A percentile compares a stretch with the other conserved stretches of the same genome.
Evolutionary conservation across 2,329 filamentous ascomycete species (phyloP).

Genomic region (Ceratocystis diversiconidia): DNA sequence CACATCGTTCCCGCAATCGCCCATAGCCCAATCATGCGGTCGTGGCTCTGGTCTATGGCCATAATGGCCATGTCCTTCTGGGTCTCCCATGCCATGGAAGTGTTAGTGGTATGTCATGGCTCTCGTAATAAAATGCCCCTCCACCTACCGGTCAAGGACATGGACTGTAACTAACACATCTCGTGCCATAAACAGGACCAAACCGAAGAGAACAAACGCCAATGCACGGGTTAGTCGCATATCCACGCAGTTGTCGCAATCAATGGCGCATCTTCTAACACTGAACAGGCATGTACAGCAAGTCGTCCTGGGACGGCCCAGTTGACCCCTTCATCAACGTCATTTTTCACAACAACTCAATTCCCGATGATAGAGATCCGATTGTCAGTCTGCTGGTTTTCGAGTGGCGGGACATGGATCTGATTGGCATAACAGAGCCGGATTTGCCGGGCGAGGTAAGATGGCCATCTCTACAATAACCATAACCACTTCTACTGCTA

Average conservation of each 20-base stretch:
- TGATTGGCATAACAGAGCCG: slow-evolving; percentile 56
- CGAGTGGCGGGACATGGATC: slow-evolving; percentile 74
- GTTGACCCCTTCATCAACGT: slow-evolving; percentile 80
- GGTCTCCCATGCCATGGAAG: slow-evolving; percentile 42
- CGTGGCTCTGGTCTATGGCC: slow-evolving; percentile 17
- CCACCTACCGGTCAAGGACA: slow-evolving; percentile 3
- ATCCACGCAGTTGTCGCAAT: neutral
- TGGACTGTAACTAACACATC: neutral
- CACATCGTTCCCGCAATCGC: neutral
- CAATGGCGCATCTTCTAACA: slow-evolving; percentile 25
- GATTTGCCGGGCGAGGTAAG: slow-evolving; percentile 41
- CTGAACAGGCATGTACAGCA: slow-evolving; percentile 70
- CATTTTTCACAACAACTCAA: slow-evolving; percentile 53
- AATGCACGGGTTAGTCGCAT: slow-evolving; percentile 43
- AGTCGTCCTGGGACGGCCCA: slow-evolving; percentile 71
- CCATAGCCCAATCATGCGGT: slow-evolving; percentile 9
- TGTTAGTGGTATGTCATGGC: slow-evolving; percentile 28
- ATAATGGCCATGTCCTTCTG: slow-evolving; percentile 39
- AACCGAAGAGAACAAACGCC: slow-evolving; percentile 60
- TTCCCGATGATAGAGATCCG: slow-evolving; percentile 48
- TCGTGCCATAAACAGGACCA: slow-evolving; percentile 35
- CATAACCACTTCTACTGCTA: neutral
- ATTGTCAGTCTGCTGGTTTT: slow-evolving; percentile 78
- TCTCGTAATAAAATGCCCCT: slow-evolving; percentile 16
- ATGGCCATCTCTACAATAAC: slow-evolving; percentile 2